Evolutionary conservation across 2,329 filamentous ascomycete species (phyloP).

Genomic region (Fusarium sp.): DNA sequence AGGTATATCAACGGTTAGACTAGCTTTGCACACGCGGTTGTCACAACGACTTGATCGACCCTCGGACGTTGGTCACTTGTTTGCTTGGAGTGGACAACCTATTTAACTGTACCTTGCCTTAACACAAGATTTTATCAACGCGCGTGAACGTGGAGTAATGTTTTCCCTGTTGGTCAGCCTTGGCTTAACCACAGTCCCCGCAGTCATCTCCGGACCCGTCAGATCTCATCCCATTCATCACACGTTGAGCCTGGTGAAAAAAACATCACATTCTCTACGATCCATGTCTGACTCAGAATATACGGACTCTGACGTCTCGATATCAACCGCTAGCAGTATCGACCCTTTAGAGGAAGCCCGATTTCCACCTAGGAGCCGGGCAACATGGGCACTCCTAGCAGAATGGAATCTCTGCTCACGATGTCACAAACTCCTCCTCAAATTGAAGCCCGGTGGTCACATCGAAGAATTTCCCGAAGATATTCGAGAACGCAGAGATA

Average conservation of each 20-base stretch:
- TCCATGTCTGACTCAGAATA: neutral
- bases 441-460: neutral
- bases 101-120: neutral
- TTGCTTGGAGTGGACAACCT: neutral
- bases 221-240: neutral
- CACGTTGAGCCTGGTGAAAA: neutral
- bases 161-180: neutral
- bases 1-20: no score
- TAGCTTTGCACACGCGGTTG: no score
- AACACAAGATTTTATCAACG: no score
- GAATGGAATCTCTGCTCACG: neutral
- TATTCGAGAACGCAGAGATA: neutral
- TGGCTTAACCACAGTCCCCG: neutral
- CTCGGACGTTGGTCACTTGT: neutral
- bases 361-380: neutral
- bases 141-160: neutral
- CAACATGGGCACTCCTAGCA: neutral
- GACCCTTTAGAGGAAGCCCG: neutral
- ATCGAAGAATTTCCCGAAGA: neutral
- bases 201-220: neutral
- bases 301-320: neutral
- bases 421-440: neutral
- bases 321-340: neutral
- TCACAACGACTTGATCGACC: neutral
- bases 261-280: neutral